Evolutionary conservation across 768 basidiomycete species (phyloP).

Genomic region (Xerocomellus dryophilus): DNA sequence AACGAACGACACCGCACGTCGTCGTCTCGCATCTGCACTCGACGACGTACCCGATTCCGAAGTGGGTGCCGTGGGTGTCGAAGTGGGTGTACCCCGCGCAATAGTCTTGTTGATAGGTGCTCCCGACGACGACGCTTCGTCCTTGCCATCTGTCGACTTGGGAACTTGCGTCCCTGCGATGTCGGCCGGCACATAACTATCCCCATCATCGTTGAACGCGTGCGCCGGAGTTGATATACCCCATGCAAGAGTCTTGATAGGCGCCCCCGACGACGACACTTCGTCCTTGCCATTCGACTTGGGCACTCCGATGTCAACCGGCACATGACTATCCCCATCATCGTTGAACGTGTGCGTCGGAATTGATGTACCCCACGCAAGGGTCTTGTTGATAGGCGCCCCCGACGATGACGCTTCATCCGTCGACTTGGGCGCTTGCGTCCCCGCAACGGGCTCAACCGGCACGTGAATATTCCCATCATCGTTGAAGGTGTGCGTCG

Average conservation of each 20-base stretch:
- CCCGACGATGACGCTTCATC: not conserved
- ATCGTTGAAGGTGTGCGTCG: not conserved
- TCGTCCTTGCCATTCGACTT: not conserved
- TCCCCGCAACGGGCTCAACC: not conserved
- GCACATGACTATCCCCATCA: not conserved
- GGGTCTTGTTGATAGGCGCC: not conserved
- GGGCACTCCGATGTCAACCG: not conserved
- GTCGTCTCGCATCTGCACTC: not conserved
- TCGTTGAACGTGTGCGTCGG: not conserved
- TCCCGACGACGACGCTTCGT: not conserved
- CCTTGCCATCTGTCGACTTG: not conserved
- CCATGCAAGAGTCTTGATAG: not conserved
- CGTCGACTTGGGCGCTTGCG: not conserved
- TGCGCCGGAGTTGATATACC: not conserved
- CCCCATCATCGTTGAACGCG: not conserved
- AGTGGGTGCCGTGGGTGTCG: not conserved
- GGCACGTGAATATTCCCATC: not conserved
- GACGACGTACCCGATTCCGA: not conserved
- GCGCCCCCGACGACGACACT: not conserved
- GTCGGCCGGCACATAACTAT: not conserved
- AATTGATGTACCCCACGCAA: not conserved
- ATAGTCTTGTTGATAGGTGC: not conserved
- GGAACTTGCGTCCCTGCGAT: not conserved
- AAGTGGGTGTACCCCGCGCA: not conserved
- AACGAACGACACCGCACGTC: not conserved